Base-by-base conservation (phyloP, 2,329 filamentous ascomycete genomes). In the Helotiales sp. region DNA sequence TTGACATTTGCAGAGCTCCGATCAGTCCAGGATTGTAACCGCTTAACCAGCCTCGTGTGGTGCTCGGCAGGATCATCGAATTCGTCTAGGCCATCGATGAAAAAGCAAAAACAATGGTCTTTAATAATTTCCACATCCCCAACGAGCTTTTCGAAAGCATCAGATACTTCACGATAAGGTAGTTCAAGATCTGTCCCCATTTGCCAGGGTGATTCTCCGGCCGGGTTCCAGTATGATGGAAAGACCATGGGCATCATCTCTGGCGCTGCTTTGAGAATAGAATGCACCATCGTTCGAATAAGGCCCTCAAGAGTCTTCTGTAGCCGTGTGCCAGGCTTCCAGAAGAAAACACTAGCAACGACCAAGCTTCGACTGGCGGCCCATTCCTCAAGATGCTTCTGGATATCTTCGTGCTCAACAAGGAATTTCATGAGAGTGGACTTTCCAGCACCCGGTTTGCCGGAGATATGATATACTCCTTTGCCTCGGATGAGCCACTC, bases 331-430 rank as follows among this genome's bases (percentile, higher is more conserved):
- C 79, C 79, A 24, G 78, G 77, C 3, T 77, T 81, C 82, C 82
- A 84, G 66, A 84, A 82, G 70, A 82, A 84, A 71, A 80, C 83
- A 0, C 76, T 78, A 0, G 81, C 80, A 0, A 76, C 78, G 2
- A 75, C 37, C 6, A 67, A 28, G 7, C 30, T 34, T 7, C 49
- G 54, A 11, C 3, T 20, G 0, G 30, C 72, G 0, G 78, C 71
- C 80, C 79, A 81, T 0, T 30, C 30, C 2, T 69, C 3, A 62
- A 68, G 7, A 77, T 70, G 8, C 8, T 58, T 50, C 10, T 17
- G 26, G 3, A 54, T 65, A 11, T 57, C 20, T 3, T 11, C 22
- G 45, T 69, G 40, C 2, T 63, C 26, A 20, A 15, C 58, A 4
- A 73, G 32, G 54, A 67, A 71, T n/a, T 68, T 69, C 61, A 73